Evolutionary conservation across 2,329 filamentous ascomycete species (phyloP), one percentile per base, ranked within the genome.

Genomic region (Fusarium ambrosium): DNA sequence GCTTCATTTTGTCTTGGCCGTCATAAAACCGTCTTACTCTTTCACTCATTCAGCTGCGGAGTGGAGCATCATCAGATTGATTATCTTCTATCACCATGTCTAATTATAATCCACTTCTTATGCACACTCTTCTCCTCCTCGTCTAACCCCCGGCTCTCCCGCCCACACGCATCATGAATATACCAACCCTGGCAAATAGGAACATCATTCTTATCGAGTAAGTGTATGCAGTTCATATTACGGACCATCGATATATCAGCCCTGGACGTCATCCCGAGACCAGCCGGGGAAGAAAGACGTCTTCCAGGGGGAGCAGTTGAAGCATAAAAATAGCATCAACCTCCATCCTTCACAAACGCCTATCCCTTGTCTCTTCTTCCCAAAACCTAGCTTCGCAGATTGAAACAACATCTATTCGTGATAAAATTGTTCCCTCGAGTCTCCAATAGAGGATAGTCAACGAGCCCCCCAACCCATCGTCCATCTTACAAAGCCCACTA

Each of bases 111-210:
- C 59, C 43, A 53, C 68, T 39, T 41, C 20, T 29, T 22, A 59
- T 62, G 58, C 43, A 24, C 16, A 20, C 51, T 63, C 69, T 73
- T 66, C n/a, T 56, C 45, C 39, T 45, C 43, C 56, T 66, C 60
- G 48, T 58, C 37, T 29, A 56, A 24, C 68, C 62, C 68, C 71
- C 61, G 64, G 72, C 64, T 27, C 67, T 60, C 39, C 71, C 61
- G 64, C 41, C 45, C 36, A 39, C 32, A 16, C 27, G 16, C 34
- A 41, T 36, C 32, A 64, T 24, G 16, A 61, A 43, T 29, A 43
- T 36, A 39, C 24, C 20, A 22, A 39, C 14, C 36, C 29, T 56
- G 36, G 29, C 39, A 8, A 55, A 37, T 18, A 45, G 56, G 32
- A 7, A 56, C 24, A 56, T 66, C 59, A 63, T 66, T 37, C 58